Evolutionary conservation across 371 early-diverging fungal genomes (phyloP).

Genomic region (Chytridiales sp.): DNA sequence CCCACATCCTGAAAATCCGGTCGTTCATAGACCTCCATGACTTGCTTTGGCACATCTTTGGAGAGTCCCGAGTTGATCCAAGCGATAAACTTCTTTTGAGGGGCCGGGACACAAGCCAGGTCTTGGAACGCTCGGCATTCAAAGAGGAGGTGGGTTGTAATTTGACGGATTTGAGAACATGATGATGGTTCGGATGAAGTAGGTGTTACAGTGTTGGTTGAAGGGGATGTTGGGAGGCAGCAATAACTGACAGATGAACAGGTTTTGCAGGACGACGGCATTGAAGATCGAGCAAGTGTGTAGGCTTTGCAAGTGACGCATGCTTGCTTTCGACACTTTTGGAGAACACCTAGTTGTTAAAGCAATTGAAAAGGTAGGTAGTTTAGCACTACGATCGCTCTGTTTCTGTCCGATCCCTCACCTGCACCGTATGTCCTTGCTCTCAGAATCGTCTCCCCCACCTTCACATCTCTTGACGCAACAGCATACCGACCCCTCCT

Average conservation of each 20-base stretch:
- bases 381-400: background rate
- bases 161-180: too few relatives aligned
- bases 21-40: constrained; percentile 15
- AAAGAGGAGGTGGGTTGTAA: too few relatives aligned
- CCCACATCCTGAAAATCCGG: constrained; percentile 22
- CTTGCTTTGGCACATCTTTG: too few relatives aligned
- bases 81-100: too few relatives aligned
- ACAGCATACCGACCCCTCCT: constrained; percentile 25
- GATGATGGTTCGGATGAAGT: too few relatives aligned
- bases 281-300: constrained; percentile 1
- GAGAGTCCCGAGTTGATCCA: too few relatives aligned
- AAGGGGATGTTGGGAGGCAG: too few relatives aligned
- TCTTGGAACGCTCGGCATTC: too few relatives aligned
- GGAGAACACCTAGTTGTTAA: constrained; percentile 3
- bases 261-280: background rate
- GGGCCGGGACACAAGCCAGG: too few relatives aligned
- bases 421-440: constrained; percentile 16
- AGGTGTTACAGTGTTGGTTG: too few relatives aligned
- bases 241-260: constrained; percentile 17
- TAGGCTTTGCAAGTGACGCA: constrained; percentile 14
- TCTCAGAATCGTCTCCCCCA: constrained; percentile 16
- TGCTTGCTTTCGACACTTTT: constrained; percentile 15
- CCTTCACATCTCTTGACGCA: constrained; percentile 1
- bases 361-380: background rate
- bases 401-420: background rate